Conservation (phyloP, 805 yeast genomes). For the Nakazawaea wyomingensis region DNA sequence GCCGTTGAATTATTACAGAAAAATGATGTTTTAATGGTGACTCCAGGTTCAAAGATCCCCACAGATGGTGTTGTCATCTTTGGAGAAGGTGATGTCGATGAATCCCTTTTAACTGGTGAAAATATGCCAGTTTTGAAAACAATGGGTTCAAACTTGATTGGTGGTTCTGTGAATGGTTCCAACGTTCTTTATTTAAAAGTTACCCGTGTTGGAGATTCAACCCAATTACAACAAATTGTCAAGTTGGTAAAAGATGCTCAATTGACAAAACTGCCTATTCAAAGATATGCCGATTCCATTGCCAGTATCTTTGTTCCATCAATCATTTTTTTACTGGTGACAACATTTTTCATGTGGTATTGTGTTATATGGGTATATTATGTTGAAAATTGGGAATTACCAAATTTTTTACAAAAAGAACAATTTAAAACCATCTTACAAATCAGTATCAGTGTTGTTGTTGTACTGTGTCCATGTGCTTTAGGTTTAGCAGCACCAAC, state of each 20-base stretch:
- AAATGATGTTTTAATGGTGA: conserved; percentile 68
- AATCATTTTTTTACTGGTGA: conserved; percentile 53
- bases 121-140: conserved; percentile 66
- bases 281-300: conserved; percentile 76
- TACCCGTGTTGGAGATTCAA: conserved; percentile 69
- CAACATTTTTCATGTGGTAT: conserved; percentile 67
- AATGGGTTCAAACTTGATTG: conserved; percentile 62
- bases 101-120: conserved; percentile 90
- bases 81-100: conserved; percentile 84
- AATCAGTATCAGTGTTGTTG: conserved; percentile 85
- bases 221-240: conserved; percentile 85
- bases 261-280: conserved; percentile 83
- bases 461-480: conserved; percentile 99
- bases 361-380: conserved; percentile 27
- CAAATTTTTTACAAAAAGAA: conserved; percentile 22
- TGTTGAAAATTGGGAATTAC: conserved; percentile 15
- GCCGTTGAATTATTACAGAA: conserved; percentile 73
- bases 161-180: conserved; percentile 87
- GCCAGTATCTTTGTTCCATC: conserved; percentile 84
- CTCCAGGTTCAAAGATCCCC: conserved; percentile 86
- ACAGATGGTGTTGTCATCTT: conserved; percentile 80
- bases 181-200: conserved; percentile 68
- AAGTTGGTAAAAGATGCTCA: conserved; percentile 86
- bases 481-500: conserved; percentile 97
- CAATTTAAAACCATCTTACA: conserved; percentile 38